These are phyloP conservation scores for Aristolochia contorta DNA, from an alignment of 164 flowering plant species.

Conservation along the genomic window DNA sequence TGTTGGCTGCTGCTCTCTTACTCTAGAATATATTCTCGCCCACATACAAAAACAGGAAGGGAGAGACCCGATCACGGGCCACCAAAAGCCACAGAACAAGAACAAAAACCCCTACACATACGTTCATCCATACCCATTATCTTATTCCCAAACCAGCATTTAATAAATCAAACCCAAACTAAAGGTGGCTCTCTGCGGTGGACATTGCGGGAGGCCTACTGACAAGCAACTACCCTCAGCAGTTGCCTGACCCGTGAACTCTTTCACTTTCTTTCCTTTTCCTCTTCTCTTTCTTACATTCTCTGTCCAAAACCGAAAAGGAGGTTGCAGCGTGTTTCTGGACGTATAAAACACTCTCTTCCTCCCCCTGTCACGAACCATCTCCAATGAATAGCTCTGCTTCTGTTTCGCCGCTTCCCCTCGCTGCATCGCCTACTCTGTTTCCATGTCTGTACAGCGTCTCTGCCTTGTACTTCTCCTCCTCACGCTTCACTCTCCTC, in stretches of 20 bases:
- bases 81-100: slow-evolving; percentile 8
- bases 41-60: slow-evolving; percentile 15
- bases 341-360: too few relatives aligned
- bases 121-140: background rate
- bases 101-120: background rate
- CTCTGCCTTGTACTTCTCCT: slow-evolving; percentile 23
- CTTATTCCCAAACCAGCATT: background rate
- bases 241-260: slow-evolving; percentile 59
- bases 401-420: background rate
- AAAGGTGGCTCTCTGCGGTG: slow-evolving; percentile 27
- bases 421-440: background rate
- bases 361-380: too few relatives aligned
- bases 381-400: background rate
- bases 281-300: slow-evolving; percentile 3
- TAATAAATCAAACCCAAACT: slow-evolving; percentile 3
- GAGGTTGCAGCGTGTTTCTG: too few relatives aligned
- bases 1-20: background rate
- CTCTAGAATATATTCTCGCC: slow-evolving; percentile 14
- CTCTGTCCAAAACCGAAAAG: slow-evolving; percentile 1
- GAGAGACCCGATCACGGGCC: slow-evolving; percentile 27
- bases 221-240: slow-evolving; percentile 22
- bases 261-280: slow-evolving; percentile 18
- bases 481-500: slow-evolving; percentile 23
- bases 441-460: slow-evolving; percentile 15
- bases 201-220: slow-evolving; percentile 25